Evolutionary conservation across 441 rosid species (phyloP), one percentile per base, ranked within the genome.

Genomic region (Adansonia madagascariensis): DNA sequence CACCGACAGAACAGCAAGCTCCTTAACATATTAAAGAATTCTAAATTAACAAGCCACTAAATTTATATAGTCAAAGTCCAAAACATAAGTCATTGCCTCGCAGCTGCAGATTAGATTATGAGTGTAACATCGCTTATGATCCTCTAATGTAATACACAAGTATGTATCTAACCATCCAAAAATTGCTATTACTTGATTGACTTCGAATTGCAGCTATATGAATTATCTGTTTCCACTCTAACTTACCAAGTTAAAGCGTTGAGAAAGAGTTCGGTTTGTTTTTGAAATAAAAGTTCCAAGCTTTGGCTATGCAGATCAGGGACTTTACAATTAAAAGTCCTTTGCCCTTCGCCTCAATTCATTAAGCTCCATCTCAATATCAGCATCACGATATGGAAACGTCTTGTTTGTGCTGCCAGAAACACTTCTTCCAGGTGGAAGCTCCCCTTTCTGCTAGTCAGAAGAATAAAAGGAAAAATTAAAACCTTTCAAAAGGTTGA

Each of bases 321-420:
- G 22, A 52, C n/a, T 68, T 86, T 68, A 91, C 68, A 81, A 84
- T 85, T 73, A 91, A 64, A 81, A 84, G 1, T 91, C 94, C 82
- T 82, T 89, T 62, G 91, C 79, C 82, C 79, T 89, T 81, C 75
- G 89, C 78, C 92, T 86, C 81, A 91, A 66, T 71, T 90, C 91
- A 14, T 91, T 90, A 44, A 91, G 90, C 81, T 91, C 91, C 73
- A 70, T 86, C 86, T 91, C 96, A 1, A 90, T 83, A 59, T 89
- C 91, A 1, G 92, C 70, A 77, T 90, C 92, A 59, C 81, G 85
- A 52, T 82, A 83, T 1, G 84, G 86, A 57, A 80, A 75, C 24
- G 71, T 10, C 17, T 74, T 68, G 71, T 46, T 62, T 2, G 46
- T n/a, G 39, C 85, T 83, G 68, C 77, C 9, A 2, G 86, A 64